Percentiles rank a stretch among this genome's conserved stretches.
These are phyloP conservation scores for Hysterangium stoloniferum DNA, from an alignment of 768 basidiomycete genomes.

Conservation along the genomic window DNA sequence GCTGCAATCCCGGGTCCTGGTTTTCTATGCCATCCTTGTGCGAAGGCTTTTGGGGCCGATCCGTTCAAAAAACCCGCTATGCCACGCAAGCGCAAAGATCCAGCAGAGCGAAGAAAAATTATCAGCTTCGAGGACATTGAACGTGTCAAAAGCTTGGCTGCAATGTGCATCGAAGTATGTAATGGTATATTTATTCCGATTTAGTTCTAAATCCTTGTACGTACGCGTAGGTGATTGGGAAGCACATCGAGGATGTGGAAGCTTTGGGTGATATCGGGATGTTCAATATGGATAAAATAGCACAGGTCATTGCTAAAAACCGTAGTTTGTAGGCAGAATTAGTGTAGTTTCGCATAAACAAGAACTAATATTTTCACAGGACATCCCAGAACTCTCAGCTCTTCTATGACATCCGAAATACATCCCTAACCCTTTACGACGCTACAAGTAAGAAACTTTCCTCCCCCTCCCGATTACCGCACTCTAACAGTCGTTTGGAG, in stretches of 20 bases:
- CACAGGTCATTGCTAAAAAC: conserved; percentile 75
- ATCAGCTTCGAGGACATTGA: conserved; percentile 54
- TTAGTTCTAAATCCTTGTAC: not conserved
- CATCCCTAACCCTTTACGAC: conserved; percentile 71
- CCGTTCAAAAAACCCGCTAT: conserved; percentile 76
- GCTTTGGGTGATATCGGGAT: conserved; percentile 82
- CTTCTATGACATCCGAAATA: conserved; percentile 73
- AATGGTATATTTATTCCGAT: not conserved
- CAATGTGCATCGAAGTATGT: conserved; percentile 72
- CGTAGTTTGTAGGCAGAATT: conserved; percentile 61
- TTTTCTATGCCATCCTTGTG: conserved; percentile 79
- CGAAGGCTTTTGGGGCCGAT: conserved; percentile 67
- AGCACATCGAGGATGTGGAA: conserved; percentile 84
- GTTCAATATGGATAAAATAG: conserved; percentile 77
- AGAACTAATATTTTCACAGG: conserved; percentile 32
- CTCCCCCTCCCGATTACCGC: not conserved
- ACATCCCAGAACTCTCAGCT: conserved; percentile 72
- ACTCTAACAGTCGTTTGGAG: conserved; percentile 30
- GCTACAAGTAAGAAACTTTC: conserved; percentile 64
- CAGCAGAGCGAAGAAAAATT: conserved; percentile 60
- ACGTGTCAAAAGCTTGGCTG: conserved; percentile 62
- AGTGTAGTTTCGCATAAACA: conserved; percentile 6
- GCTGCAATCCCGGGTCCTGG: conserved; percentile 63
- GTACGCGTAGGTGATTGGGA: conserved; percentile 58
- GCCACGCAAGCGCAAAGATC: conserved; percentile 53